A percentile compares a stretch with the other conserved stretches of the same genome.
These are phyloP conservation scores for Globisporangium paddicum DNA, from an alignment of 352 stramenopile species.

Conservation along the genomic window DNA sequence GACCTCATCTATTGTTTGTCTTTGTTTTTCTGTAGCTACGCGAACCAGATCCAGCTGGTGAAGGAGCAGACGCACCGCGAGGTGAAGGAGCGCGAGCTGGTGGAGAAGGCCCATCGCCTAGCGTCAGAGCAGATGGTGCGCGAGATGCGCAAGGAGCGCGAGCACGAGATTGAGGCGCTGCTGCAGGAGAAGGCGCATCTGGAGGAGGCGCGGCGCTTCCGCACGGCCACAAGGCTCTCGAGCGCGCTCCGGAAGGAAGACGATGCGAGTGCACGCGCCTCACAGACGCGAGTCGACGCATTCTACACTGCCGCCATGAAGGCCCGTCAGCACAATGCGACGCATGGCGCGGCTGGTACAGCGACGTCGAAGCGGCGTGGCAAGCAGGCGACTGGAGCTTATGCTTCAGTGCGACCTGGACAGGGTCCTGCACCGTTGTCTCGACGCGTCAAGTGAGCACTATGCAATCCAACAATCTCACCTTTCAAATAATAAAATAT, in stretches of 20 bases:
- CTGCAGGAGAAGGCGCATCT: slow-evolving; percentile 59
- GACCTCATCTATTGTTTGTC: background rate
- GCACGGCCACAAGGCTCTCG: slow-evolving; percentile 33
- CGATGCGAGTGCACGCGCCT: slow-evolving; percentile 15
- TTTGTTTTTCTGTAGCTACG: slow-evolving; percentile 28
- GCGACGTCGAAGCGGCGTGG: background rate
- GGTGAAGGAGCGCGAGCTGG: slow-evolving; percentile 47
- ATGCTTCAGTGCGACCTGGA: background rate
- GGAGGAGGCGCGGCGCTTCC: slow-evolving; percentile 53
- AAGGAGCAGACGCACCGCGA: slow-evolving; percentile 59
- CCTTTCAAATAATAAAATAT: background rate
- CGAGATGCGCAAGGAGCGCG: slow-evolving; percentile 54
- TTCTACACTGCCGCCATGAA: slow-evolving; percentile 74
- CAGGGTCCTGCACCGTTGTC: background rate
- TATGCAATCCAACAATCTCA: background rate
- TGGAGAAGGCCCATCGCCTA: slow-evolving; percentile 64
- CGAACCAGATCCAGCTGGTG: slow-evolving; percentile 62
- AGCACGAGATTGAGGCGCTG: slow-evolving; percentile 45
- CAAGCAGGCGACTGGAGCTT: background rate
- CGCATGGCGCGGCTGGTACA: background rate
- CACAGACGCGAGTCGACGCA: slow-evolving; percentile 31
- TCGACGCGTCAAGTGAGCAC: slow-evolving; percentile 2
- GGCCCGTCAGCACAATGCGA: slow-evolving; percentile 27
- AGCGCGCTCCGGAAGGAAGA: slow-evolving; percentile 35
- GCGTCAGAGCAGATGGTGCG: slow-evolving; percentile 65